Base-by-base conservation (phyloP, 2,329 filamentous ascomycete genomes). In the Lasiodiplodia gonubiensis region DNA sequence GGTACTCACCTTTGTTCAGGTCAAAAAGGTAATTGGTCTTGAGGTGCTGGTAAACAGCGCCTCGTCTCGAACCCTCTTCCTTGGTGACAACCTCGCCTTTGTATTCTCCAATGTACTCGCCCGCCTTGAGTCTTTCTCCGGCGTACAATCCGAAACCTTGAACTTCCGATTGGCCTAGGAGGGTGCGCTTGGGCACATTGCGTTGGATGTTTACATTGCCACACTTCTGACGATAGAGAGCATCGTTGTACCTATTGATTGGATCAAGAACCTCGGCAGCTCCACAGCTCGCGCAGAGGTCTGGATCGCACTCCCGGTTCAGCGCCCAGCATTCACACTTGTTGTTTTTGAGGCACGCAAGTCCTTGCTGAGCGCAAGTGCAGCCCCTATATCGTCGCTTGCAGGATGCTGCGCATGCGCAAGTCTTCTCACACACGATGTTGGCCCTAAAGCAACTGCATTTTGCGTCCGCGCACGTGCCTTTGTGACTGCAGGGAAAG, bases 81-180 rank as follows among this genome's bases (percentile, higher is more conserved):
- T 87, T 85, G 4, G 87, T 89, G 67, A 94, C 89, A 12, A 93
- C 83, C 76, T 95, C 92, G 55, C 92, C 92, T 2, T 88, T 88
- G 75, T 95, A 95, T 76, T 95, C 92, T 37, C 91, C 90, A 21
- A 95, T 83, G 71, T 91, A 94, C n/a, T 91, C 89, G 64, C 89
- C 88, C 68, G 86, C 84, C 3, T 81, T 81, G 69, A 93, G 88
- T 66, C 88, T 82, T 73, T 92, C 89, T 4, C 88, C 89, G 1
- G 89, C 85, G 74, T 91, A 94, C 0, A 95, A 82, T 0, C 92
- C 92, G 70, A 93, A 92, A 0, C 92, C 92, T 66, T 90, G 87
- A 2, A 94, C 85, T 69, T 88, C 87, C 55, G 90, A 93, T 65
- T 89, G 84, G 2, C 91, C 92, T 5, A 93, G 81, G 3, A 92